Evolutionary conservation across 331 rosid species (phyloP).

Genomic region (Malus hybrid): DNA sequence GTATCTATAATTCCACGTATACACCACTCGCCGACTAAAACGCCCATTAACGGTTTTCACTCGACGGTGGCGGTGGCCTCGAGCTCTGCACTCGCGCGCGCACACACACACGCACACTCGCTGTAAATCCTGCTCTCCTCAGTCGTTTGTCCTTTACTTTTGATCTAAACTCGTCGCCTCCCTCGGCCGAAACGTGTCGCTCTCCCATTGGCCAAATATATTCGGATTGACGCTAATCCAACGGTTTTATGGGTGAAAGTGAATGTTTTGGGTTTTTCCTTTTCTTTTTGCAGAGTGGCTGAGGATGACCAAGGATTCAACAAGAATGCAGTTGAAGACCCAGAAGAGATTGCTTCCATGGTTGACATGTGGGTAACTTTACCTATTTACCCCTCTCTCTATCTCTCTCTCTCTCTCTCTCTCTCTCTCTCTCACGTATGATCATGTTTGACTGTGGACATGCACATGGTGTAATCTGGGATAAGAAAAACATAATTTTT

Average conservation of each 20-base stretch:
- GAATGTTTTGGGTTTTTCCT: not conserved
- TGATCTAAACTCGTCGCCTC: not conserved
- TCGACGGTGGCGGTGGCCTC: conserved; percentile 13
- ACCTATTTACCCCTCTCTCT: not conserved
- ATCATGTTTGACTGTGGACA: not conserved
- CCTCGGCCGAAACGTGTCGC: conserved; percentile 10
- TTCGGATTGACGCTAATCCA: not conserved
- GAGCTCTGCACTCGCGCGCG: conserved; percentile 10
- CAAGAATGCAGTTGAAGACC: conserved; percentile 61
- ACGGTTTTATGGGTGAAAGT: not conserved
- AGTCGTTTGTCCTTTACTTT: not conserved
- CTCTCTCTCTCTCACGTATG: not conserved
- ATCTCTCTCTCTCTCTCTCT: not conserved
- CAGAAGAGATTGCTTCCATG: conserved; percentile 72
- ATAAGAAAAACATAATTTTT: not conserved
- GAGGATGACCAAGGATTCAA: conserved; percentile 34
- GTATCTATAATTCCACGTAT: not conserved
- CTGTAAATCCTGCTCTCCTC: not conserved
- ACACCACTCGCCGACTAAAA: conserved; percentile 16
- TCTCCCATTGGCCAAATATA: not conserved
- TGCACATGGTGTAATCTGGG: not conserved
- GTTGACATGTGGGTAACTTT: conserved; percentile 64
- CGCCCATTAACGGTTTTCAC: conserved; percentile 46
- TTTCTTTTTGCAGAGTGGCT: conserved; percentile 34
- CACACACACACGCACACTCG: not conserved